Conservation (phyloP, 805 yeast genomes). For the Teunomyces kruisii region DNA sequence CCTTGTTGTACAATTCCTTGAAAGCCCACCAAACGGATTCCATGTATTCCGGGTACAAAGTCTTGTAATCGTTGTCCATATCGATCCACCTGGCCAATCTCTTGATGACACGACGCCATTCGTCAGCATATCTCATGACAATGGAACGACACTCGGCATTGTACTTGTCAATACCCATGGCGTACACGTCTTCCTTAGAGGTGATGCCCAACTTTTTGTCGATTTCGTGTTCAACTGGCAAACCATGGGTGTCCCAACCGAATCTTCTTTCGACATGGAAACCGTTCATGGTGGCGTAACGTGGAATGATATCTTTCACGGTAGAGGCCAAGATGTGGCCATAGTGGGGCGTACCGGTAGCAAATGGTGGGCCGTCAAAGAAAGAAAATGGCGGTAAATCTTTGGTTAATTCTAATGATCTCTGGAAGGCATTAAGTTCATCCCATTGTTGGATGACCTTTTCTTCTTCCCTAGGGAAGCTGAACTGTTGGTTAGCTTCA, state of each 20-base stretch:
- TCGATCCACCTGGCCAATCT: conserved; percentile 99
- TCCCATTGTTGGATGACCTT: conserved; percentile 79
- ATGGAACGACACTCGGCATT: conserved; percentile 93
- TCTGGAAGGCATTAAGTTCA: conserved; percentile 91
- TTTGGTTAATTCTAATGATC: conserved; percentile 76
- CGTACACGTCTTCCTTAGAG: conserved; percentile 92
- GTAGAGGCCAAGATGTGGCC: conserved; percentile 98
- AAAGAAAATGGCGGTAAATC: conserved; percentile 87
- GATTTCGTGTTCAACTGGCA: conserved; percentile 97
- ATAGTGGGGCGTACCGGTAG: conserved; percentile 98
- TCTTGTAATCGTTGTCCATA: conserved; percentile 96
- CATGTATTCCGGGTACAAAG: conserved; percentile 94
- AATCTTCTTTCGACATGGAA: conserved; percentile 94
- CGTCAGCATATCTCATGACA: conserved; percentile 95
- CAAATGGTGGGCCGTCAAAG: conserved; percentile 99
- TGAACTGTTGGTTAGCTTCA: conserved; percentile 37
- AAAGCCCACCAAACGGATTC: conserved; percentile 99
- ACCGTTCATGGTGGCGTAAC: conserved; percentile 98
- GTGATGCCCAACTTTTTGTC: conserved; percentile 95
- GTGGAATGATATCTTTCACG: conserved; percentile 93
- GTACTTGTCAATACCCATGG: conserved; percentile 90
- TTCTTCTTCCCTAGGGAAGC: conserved; percentile 90
- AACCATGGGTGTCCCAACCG: conserved; percentile 99
- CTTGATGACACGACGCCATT: conserved; percentile 91
- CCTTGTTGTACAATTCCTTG: conserved; percentile 80